phyloP scores from a whole-genome alignment of 2,329 filamentous ascomycete genomes.

The Claviceps arundinis region DNA sequence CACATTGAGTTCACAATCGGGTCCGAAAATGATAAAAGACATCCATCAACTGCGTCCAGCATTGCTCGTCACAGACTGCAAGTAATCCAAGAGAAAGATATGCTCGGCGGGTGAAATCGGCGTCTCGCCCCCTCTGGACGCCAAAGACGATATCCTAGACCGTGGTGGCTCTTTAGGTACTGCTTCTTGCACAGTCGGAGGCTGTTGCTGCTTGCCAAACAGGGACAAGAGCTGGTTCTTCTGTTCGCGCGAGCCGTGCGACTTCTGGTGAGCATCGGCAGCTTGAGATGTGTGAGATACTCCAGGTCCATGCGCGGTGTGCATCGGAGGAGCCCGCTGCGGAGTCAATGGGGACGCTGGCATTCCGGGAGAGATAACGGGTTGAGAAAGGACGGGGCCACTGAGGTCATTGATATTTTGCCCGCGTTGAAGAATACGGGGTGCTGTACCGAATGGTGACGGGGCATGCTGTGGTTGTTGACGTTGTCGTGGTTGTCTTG shows the following conservation, averaged over 20 bases:
- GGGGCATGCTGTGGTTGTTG: neutral
- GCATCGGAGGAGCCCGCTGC: slow-evolving; percentile 6
- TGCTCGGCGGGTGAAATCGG: slow-evolving; percentile 58
- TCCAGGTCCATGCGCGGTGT: neutral
- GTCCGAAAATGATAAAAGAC: neutral
- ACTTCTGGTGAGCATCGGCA: slow-evolving; percentile 7
- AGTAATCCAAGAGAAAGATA: slow-evolving; percentile 62
- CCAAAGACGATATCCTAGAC: slow-evolving; percentile 31
- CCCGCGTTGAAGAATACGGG: slow-evolving; percentile 23
- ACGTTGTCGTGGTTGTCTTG: neutral
- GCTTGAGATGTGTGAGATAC: neutral
- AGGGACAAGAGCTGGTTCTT: slow-evolving; percentile 41
- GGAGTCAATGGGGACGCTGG: slow-evolving; percentile 11
- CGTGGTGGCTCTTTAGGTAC: slow-evolving; percentile 9
- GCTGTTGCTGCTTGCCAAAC: slow-evolving; percentile 35
- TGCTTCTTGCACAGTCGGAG: neutral
- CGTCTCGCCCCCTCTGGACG: slow-evolving; percentile 29
- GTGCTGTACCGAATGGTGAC: slow-evolving; percentile 10
- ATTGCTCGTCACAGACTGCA: slow-evolving; percentile 42
- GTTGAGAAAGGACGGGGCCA: neutral
- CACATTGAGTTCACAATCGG: neutral
- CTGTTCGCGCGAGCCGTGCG: slow-evolving; percentile 18
- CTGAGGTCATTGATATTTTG: slow-evolving; percentile 15
- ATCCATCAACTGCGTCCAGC: slow-evolving; percentile 17
- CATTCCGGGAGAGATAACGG: slow-evolving; percentile 10